Evolutionary conservation across 1,139 yeast species (phyloP), one percentile per base, ranked within the genome.

Genomic region (Pichia sp.): DNA sequence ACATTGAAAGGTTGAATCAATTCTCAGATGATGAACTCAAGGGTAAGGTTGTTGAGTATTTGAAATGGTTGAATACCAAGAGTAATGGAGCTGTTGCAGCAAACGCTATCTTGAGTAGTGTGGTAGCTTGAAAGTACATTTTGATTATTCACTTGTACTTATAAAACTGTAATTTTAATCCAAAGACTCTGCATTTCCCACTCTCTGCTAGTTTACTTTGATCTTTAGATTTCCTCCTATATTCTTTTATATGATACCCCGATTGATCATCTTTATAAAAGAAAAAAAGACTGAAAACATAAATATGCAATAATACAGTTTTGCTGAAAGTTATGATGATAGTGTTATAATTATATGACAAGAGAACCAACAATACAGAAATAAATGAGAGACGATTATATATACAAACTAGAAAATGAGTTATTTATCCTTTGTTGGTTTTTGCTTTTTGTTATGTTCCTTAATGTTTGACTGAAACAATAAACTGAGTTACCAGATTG

Each of bases 1-100:
- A 84, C 71, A 76, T 85, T 67, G 93, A 85, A 63, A 78, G 86
- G 69, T 74, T 83, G 72, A 87, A 84, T 73, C 96, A 89, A 72
- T 89, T 90, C 72, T 86, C 84, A 62, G 75, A 75, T 59, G 87
- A 78, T 19, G 92, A 82, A 59, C 76, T 84, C 67, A 84, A 81
- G 69, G 70, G 69, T 51, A 81, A 82, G 71, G 87, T 87, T 54
- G 71, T 87, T 60, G 86, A 62, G 60, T 79, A 90, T 67, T 79
- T 90, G 71, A 87, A 84, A 70, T 86, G 79, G 74, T 77, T 90
- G 69, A 89, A 89, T 68, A 74, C 77, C 57, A 81, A 81, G 60
- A 83, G 76, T 65, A 71, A 80, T 47, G 90, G 90, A 50, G 71
- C 79, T 54, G 86, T 84, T 52, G 77, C 86, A 32, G 74, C 79